Conservation (phyloP, 2,329 filamentous ascomycete species). For the Aspergillus hiratsukae region DNA sequence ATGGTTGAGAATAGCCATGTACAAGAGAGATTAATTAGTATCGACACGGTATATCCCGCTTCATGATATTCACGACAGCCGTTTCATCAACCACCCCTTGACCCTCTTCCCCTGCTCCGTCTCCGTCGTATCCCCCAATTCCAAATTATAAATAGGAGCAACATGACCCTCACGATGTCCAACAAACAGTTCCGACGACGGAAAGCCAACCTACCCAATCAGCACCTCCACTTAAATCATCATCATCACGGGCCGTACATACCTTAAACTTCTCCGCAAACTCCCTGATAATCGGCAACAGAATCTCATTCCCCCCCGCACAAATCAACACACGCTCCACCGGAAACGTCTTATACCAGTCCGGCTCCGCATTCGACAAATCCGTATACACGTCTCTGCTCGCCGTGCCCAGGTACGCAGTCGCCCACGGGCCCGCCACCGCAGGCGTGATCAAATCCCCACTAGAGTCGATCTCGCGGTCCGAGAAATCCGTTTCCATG, state of each 20-base stretch:
- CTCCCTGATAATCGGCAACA: slow-evolving; percentile 53
- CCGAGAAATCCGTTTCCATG: slow-evolving; percentile 44
- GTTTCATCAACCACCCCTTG: slow-evolving; percentile 30
- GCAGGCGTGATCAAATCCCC: slow-evolving; percentile 48
- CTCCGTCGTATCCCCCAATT: slow-evolving; percentile 31
- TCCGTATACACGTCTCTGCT: slow-evolving; percentile 51
- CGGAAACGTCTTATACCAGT: slow-evolving; percentile 52
- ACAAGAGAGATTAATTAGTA: background rate
- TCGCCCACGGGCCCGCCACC: slow-evolving; percentile 44
- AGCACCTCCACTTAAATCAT: background rate
- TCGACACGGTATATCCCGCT: background rate
- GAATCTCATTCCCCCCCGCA: slow-evolving; percentile 52
- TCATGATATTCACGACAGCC: slow-evolving; percentile 9
- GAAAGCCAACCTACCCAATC: slow-evolving; percentile 24
- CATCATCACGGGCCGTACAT: background rate
- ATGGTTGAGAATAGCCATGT: too few relatives aligned
- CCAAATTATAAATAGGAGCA: slow-evolving; percentile 38
- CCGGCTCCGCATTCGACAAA: slow-evolving; percentile 43
- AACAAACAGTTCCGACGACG: slow-evolving; percentile 30
- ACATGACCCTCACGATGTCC: slow-evolving; percentile 39
- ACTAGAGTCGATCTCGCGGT: slow-evolving; percentile 43
- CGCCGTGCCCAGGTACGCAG: slow-evolving; percentile 43
- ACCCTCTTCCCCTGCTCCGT: slow-evolving; percentile 39
- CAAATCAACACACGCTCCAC: slow-evolving; percentile 50
- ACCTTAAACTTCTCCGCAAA: slow-evolving; percentile 46